Conservation (phyloP, 1,284 basidiomycete species). For the Erythrobasidium hasegawianum region DNA sequence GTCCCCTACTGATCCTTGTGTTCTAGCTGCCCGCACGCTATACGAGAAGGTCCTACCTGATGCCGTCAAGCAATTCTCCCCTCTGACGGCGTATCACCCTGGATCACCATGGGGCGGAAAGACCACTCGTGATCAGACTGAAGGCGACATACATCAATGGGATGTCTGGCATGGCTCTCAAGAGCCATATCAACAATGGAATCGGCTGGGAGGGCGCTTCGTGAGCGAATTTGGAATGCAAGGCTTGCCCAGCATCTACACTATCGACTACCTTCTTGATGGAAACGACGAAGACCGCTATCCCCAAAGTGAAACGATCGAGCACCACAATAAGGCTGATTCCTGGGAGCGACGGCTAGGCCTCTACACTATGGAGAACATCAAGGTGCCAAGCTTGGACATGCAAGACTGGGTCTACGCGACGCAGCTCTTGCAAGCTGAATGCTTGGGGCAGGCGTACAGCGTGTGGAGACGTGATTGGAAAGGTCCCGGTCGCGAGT, state of each 20-base stretch:
- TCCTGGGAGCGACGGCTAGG: slow-evolving; percentile 36
- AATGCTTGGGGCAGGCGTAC: slow-evolving; percentile 54
- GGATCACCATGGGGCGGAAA: slow-evolving; percentile 73
- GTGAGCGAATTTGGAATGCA: slow-evolving; percentile 52
- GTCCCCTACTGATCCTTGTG: too few species aligned
- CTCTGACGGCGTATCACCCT: slow-evolving; percentile 66
- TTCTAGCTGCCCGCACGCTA: slow-evolving; percentile 55
- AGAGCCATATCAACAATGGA: slow-evolving; percentile 86
- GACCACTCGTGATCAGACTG: slow-evolving; percentile 64
- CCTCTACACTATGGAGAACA: slow-evolving; percentile 63
- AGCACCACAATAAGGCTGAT: slow-evolving; percentile 75
- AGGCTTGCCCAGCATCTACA: slow-evolving; percentile 76
- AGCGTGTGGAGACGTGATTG: slow-evolving; percentile 19
- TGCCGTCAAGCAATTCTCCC: slow-evolving; percentile 56
- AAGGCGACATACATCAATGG: slow-evolving; percentile 76
- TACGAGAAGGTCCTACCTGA: slow-evolving; percentile 76
- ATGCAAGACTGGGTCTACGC: slow-evolving; percentile 55
- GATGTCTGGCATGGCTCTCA: slow-evolving; percentile 86
- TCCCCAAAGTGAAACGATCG: slow-evolving; percentile 69
- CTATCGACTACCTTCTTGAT: slow-evolving; percentile 70
- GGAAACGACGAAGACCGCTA: slow-evolving; percentile 56
- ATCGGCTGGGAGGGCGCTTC: slow-evolving; percentile 56
- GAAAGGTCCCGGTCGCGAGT: slow-evolving; percentile 57
- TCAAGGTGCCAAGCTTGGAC: slow-evolving; percentile 58
- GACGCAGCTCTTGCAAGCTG: slow-evolving; percentile 78